Conservation (phyloP, 495 filamentous ascomycete species). For the Aspergillus sparsus region DNA sequence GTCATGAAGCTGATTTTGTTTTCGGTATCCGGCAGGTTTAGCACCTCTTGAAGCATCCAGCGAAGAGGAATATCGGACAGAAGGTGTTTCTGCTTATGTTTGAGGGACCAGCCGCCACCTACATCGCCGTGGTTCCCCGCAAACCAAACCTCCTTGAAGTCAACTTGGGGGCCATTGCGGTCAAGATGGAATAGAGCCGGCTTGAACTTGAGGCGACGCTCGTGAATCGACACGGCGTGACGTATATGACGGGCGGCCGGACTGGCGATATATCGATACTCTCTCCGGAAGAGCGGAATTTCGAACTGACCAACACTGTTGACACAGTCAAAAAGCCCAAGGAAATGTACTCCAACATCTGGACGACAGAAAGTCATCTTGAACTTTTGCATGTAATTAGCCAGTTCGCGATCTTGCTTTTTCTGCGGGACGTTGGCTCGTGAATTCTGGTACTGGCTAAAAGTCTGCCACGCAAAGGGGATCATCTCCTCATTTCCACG, state of each 20-base stretch:
- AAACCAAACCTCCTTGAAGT: slow-evolving; percentile 76
- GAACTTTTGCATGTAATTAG: slow-evolving; percentile 40
- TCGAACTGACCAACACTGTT: slow-evolving; percentile 41
- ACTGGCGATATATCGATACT: slow-evolving; percentile 18
- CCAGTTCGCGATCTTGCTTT: slow-evolving; percentile 25
- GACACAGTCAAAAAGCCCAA: slow-evolving; percentile 50
- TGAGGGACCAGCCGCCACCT: slow-evolving; percentile 69
- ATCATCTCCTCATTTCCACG: slow-evolving; percentile 83
- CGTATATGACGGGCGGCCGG: slow-evolving; percentile 54
- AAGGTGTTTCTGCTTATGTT: slow-evolving; percentile 22
- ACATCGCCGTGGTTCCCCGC: slow-evolving; percentile 71
- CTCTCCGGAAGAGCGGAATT: slow-evolving; percentile 25
- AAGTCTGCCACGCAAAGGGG: slow-evolving; percentile 67
- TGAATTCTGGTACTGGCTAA: slow-evolving; percentile 17
- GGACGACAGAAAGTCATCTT: slow-evolving; percentile 45
- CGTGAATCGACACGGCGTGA: slow-evolving; percentile 69
- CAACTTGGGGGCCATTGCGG: slow-evolving; percentile 49
- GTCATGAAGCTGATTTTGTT: slow-evolving; percentile 20
- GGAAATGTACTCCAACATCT: slow-evolving; percentile 34
- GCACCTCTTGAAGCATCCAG: slow-evolving; percentile 45
- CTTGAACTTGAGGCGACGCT: slow-evolving; percentile 58
- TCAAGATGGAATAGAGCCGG: slow-evolving; percentile 62
- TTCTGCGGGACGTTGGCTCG: slow-evolving; percentile 13
- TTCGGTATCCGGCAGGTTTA: slow-evolving; percentile 22
- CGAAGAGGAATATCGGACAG: slow-evolving; percentile 40